phyloP scores from a whole-genome alignment of 352 stramenopile genomes.

The Pythium aphanidermatum region DNA sequence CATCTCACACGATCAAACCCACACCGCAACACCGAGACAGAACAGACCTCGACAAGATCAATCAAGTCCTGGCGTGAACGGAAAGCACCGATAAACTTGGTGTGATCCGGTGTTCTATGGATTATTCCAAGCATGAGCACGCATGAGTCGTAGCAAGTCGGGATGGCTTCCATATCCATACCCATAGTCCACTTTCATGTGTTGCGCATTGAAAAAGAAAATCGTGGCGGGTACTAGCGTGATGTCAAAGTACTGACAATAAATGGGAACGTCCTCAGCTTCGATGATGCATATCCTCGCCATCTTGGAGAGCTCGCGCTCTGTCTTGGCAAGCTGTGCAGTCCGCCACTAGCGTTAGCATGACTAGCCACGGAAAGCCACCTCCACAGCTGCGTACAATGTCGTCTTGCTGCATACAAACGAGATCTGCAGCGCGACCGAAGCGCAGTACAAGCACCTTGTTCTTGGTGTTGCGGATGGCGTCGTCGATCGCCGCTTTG shows the following conservation, averaged over 20 bases:
- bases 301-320: slow-evolving; percentile 78
- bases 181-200: slow-evolving; percentile 89
- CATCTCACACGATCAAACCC: slow-evolving; percentile 3
- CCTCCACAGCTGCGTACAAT: slow-evolving; percentile 35
- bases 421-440: slow-evolving; percentile 46
- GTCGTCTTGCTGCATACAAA: slow-evolving; percentile 82
- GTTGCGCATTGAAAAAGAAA: slow-evolving; percentile 85
- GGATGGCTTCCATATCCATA: slow-evolving; percentile 17
- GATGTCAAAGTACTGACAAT: slow-evolving; percentile 88
- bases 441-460: slow-evolving; percentile 83
- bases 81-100: slow-evolving; percentile 86
- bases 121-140: background rate
- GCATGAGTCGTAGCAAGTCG: background rate
- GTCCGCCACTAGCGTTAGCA: background rate
- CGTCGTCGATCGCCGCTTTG: slow-evolving; percentile 68
- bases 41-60: slow-evolving; percentile 74
- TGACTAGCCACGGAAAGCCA: background rate
- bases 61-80: slow-evolving; percentile 73
- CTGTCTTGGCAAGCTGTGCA: slow-evolving; percentile 59
- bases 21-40: background rate
- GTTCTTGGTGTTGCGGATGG: slow-evolving; percentile 72
- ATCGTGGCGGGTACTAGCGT: slow-evolving; percentile 79
- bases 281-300: slow-evolving; percentile 69
- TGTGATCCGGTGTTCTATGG: slow-evolving; percentile 73
- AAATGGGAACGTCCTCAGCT: slow-evolving; percentile 63